phyloP scores from a whole-genome alignment of 352 stramenopile genomes.

The Thalassiosira livingstoniorum region DNA sequence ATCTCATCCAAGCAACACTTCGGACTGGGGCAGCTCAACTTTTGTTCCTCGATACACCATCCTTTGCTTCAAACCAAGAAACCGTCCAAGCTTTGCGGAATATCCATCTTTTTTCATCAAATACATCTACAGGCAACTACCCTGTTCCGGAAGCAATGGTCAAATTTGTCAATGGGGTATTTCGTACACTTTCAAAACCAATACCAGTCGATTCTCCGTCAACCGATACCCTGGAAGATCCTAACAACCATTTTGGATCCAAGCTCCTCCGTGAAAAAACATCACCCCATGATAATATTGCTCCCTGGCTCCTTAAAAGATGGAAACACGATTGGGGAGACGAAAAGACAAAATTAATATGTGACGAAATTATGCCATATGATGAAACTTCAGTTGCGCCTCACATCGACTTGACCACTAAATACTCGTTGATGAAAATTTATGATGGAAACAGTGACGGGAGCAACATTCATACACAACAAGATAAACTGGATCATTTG shows the following conservation, averaged over 20 bases:
- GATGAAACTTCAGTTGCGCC: constrained; percentile 36
- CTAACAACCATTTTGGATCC: constrained; percentile 26
- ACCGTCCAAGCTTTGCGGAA: constrained; percentile 79
- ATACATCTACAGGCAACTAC: constrained; percentile 30
- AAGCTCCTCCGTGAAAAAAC: constrained; percentile 63
- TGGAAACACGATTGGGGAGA: constrained; percentile 72
- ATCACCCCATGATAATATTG: constrained; percentile 70
- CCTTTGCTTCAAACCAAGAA: constrained; percentile 75
- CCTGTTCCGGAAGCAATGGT: constrained; percentile 71
- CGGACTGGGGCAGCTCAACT: constrained; percentile 76
- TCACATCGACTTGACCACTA: constrained; percentile 62
- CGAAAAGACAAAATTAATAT: constrained; percentile 65
- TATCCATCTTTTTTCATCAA: constrained; percentile 49
- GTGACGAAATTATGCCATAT: constrained; percentile 67
- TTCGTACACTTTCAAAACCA: constrained; percentile 68
- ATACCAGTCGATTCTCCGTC: constrained; percentile 7
- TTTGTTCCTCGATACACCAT: constrained; percentile 72
- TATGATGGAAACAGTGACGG: constrained; percentile 11
- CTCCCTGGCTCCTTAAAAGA: constrained; percentile 70
- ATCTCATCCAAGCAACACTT: constrained; percentile 67
- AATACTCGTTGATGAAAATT: constrained; percentile 33
- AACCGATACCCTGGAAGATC: constrained; percentile 23
- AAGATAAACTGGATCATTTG: constrained; percentile 29
- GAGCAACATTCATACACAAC: background rate
- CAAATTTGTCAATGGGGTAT: constrained; percentile 83